Evolutionary conservation across 2,329 filamentous ascomycete genomes (phyloP), one percentile per base, ranked within the genome.

Genomic region (Pseudogymnoascus sp.): DNA sequence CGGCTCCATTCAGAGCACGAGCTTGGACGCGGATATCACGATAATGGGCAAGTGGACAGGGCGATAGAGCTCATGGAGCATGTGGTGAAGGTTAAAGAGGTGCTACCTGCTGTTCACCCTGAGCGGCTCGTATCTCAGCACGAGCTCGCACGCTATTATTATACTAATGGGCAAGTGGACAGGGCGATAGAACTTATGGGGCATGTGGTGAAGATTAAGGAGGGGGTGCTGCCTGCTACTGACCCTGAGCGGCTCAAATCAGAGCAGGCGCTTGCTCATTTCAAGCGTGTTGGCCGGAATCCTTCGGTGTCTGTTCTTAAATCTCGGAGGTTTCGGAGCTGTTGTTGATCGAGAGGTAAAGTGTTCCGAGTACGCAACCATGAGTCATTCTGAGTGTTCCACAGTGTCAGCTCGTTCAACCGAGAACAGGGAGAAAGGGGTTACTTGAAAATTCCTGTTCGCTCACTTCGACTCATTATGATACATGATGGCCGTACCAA

Each of bases 391-490:
- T 56, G 46, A 56, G n/a, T 56, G 25, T 56, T 28, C 44, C 23
- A 50, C 44, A 6, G 4, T 0, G 8, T 56, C 10, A 18, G 46
- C 25, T 34, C n/a, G 25, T 34, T 12, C n/a, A 34, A 18, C n/a
- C 46, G 25, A 34, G 46, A 31, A 34, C n/a, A 34, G 5, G n/a
- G 46, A 4, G n/a, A 14, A 31, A 56, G 4, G 21, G 46, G 25
- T 7, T 18, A 18, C 46, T 56, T 2, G 7, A 50, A 53, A 31
- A 34, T 7, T 34, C 4, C n/a, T 18, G 23, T 11, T 12, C 12
- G n/a, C n/a, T 34, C 46, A 56, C 28, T 18, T 56, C 46, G 46
- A 56, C 46, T 56, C 46, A 56, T 56, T 18, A 56, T 56, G 46
- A 56, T 56, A 34, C 25, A 31, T 34, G 23, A 11, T 34, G 23